A percentile compares a stretch with the other conserved stretches of the same genome.
Conservation (phyloP, 352 stramenopile genomes). For the Pythium scleroteichum region DNA sequence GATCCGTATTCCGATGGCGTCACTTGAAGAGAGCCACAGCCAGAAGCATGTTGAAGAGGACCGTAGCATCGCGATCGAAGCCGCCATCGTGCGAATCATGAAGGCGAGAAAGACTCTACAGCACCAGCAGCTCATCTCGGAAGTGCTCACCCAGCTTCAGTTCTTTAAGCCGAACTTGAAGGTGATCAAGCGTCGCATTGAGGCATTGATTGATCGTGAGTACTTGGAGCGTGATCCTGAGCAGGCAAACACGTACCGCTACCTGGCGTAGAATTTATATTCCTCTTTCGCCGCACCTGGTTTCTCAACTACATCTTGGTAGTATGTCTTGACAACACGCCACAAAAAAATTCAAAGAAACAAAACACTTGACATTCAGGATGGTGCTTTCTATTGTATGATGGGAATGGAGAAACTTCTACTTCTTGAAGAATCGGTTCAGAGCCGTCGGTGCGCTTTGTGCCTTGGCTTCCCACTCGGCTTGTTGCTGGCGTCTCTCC, state of each 20-base stretch:
- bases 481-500: conserved; percentile 69
- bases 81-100: conserved; percentile 99
- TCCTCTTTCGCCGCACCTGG: neutral
- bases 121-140: conserved; percentile 98
- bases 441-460: conserved; percentile 74
- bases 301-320: neutral
- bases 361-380: too few relatives aligned
- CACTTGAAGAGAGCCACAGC: conserved; percentile 97
- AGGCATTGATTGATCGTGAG: conserved; percentile 97
- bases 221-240: conserved; percentile 97
- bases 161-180: conserved; percentile 99
- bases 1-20: conserved; percentile 98
- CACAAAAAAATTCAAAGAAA: conserved; percentile 5
- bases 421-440: conserved; percentile 90
- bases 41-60: conserved; percentile 98
- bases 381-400: conserved; percentile 17
- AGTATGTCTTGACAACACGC: neutral
- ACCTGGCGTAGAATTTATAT: conserved; percentile 78
- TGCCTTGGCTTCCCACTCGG: conserved; percentile 79
- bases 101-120: conserved; percentile 97
- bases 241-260: conserved; percentile 96
- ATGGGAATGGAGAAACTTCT: conserved; percentile 26
- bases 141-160: conserved; percentile 96
- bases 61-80: conserved; percentile 97
- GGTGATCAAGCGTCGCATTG: conserved; percentile 97